Evolutionary conservation across 768 basidiomycete genomes (phyloP), one percentile per base, ranked within the genome.

Genomic region (Mycena crocata): DNA sequence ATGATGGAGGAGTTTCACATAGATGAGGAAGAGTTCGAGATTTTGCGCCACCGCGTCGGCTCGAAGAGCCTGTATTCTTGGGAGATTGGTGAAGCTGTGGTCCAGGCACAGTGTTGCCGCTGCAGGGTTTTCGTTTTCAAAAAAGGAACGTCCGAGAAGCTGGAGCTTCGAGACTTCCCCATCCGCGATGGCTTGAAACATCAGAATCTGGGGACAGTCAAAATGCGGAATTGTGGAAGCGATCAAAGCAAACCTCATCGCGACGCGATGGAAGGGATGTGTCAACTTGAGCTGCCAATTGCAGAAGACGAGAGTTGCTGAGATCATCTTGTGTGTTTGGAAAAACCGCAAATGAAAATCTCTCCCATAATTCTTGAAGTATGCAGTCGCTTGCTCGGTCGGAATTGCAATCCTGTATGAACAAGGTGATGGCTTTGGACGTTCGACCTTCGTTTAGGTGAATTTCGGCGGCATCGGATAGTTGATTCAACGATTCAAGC

Each of bases 401-500:
- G n/a, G 74, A 76, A 0, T 48, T 55, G 15, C 24, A 67, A 35
- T 84, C 82, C 42, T 75, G 72, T 5, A 88, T 66, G 40, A 89
- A 75, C 2, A 85, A 71, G 5, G 70, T 75, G 8, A 89, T 83
- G 0, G 89, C 90, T n/a, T 85, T 80, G 1, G 80, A 34, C 0
- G 74, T 74, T 1, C 84, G 81, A 14, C 86, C 87, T 63, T 88
- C 84, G 0, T 74, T 71, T 10, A 87, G 62, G 69, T 87, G 83
- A 24, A 89, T 70, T 23, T 85, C 79, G 0, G 88, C 88, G 0
- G 90, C 89, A 39, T 89, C 86, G 1, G 70, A 60, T 40, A 75
- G 79, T 62, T 79, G 78, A 15, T 79, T 82, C 10, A 83, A 77
- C 5, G 75, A 74, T 32, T 81, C 79, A 14, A 89, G 77, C 9